Conservation (phyloP, 2,329 filamentous ascomycete genomes). For the Pyrenophora tritici-repentis region DNA sequence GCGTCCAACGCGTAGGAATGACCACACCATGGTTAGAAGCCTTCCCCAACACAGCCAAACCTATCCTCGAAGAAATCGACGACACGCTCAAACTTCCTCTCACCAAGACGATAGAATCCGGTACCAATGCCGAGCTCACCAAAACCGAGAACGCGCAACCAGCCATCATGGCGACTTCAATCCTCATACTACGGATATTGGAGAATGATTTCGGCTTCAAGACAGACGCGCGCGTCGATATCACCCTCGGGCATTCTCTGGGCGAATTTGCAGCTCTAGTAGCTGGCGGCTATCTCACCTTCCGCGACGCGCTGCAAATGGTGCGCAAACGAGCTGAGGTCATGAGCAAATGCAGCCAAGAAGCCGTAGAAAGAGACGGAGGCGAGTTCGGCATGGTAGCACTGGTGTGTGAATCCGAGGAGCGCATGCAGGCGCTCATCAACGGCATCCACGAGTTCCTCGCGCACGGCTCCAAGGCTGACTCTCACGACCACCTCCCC, state of each 20-base stretch:
- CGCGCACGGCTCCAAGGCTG: conserved; percentile 69
- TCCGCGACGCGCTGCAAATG: conserved; percentile 76
- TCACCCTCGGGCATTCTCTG: conserved; percentile 86
- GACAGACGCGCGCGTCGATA: conserved; percentile 71
- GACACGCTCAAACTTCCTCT: conserved; percentile 73
- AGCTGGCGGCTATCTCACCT: conserved; percentile 77
- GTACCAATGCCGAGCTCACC: conserved; percentile 77
- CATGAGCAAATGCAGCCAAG: conserved; percentile 77
- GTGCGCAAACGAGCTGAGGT: conserved; percentile 78
- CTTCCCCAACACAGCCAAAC: conserved; percentile 76
- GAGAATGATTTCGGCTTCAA: conserved; percentile 84
- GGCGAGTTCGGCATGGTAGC: conserved; percentile 95
- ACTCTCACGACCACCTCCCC: conserved; percentile 69
- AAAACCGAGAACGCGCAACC: conserved; percentile 88
- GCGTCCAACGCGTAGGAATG: conserved; percentile 89
- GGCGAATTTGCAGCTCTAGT: conserved; percentile 93
- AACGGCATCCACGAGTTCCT: conserved; percentile 79
- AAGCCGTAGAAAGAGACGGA: conserved; percentile 68
- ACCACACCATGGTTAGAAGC: conserved; percentile 81
- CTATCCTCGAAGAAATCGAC: conserved; percentile 87
- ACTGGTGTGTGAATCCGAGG: conserved; percentile 77
- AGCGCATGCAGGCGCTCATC: conserved; percentile 72
- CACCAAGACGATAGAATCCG: conserved; percentile 76
- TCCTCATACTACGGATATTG: conserved; percentile 85
- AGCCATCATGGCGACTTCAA: conserved; percentile 92